Evolutionary conservation across 2,329 filamentous ascomycete genomes (phyloP).

Genomic region (Claviceps sp.): DNA sequence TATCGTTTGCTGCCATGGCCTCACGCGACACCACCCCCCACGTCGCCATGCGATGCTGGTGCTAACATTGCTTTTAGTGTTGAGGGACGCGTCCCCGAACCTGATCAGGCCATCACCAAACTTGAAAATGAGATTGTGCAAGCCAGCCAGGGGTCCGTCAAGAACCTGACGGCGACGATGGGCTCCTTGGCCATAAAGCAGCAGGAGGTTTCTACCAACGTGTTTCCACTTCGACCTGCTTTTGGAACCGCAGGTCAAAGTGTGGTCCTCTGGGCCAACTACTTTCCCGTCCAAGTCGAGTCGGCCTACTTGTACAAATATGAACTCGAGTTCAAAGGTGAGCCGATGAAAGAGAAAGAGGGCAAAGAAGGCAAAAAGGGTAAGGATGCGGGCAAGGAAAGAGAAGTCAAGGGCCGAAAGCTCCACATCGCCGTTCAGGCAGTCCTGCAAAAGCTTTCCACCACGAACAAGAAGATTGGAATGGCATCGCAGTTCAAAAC

Average conservation of each 20-base stretch:
- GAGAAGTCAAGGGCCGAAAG: conserved; percentile 28
- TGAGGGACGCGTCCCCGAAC: conserved; percentile 8
- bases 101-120: conserved; percentile 16
- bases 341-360: conserved; percentile 15
- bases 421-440: conserved; percentile 27
- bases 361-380: conserved; percentile 23
- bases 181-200: conserved; percentile 18
- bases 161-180: conserved; percentile 23
- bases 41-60: background rate
- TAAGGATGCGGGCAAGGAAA: conserved; percentile 7
- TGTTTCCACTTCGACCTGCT: conserved; percentile 34
- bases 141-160: conserved; percentile 14
- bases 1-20: too few species aligned
- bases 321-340: conserved; percentile 22
- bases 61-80: conserved; percentile 10
- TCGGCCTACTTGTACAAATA: conserved; percentile 30
- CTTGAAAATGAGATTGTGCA: conserved; percentile 29
- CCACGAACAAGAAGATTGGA: conserved; percentile 16
- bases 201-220: conserved; percentile 10
- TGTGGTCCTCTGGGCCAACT: conserved; percentile 41
- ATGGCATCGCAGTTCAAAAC: conserved; percentile 38
- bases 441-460: conserved; percentile 22
- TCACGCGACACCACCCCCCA: too few species aligned
- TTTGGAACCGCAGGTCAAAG: conserved; percentile 31
- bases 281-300: conserved; percentile 31